Conservation (phyloP, 2,329 filamentous ascomycete genomes). For the Pestalotiopsis sp. region DNA sequence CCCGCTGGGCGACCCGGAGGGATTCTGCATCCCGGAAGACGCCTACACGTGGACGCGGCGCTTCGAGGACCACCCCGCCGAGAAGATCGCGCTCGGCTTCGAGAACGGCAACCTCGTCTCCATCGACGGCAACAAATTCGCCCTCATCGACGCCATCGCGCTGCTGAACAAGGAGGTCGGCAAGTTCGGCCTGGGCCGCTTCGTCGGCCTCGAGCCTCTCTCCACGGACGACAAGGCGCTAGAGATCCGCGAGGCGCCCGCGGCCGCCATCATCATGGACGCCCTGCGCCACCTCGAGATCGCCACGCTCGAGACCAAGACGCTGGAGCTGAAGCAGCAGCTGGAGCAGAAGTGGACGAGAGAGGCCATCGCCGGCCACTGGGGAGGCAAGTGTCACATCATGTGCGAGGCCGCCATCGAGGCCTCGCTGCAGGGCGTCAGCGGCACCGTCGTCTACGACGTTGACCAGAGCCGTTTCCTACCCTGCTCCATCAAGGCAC, state of each 20-base stretch:
- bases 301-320: neutral
- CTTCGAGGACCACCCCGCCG: neutral
- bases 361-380: neutral
- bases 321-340: neutral
- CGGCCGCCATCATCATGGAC: neutral
- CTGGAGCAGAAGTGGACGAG: neutral
- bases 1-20: neutral
- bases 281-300: neutral
- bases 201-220: neutral
- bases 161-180: neutral
- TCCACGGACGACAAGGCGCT: neutral
- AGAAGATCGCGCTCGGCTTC: neutral
- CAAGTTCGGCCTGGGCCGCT: neutral
- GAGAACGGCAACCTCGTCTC: neutral
- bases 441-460: neutral
- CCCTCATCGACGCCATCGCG: neutral
- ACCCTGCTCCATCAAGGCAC: neutral
- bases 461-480: neutral
- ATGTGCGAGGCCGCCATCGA: neutral
- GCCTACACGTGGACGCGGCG: neutral
- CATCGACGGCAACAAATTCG: neutral
- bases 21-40: neutral
- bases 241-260: neutral
- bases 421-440: neutral
- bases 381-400: neutral